These are phyloP conservation scores for Polytolypa hystricis DNA, from an alignment of 2,329 filamentous ascomycete genomes.

Conservation along the genomic window DNA sequence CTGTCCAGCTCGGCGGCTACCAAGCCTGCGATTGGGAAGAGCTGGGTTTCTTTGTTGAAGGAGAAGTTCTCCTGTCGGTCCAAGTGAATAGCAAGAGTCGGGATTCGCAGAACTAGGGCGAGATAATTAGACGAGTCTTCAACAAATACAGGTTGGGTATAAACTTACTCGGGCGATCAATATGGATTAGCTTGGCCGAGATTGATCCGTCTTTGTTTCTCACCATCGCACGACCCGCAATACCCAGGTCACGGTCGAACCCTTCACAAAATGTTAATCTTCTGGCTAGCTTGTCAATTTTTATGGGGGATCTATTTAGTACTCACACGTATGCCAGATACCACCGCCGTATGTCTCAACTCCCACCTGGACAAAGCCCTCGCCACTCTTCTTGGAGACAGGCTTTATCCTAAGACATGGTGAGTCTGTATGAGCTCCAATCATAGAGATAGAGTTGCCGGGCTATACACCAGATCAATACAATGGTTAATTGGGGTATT, in stretches of 20 bases:
- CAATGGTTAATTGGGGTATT: neutral
- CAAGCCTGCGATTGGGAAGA: slow-evolving; percentile 86
- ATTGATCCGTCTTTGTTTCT: slow-evolving; percentile 62
- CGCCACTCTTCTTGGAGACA: slow-evolving; percentile 74
- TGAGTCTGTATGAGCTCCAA: slow-evolving; percentile 94
- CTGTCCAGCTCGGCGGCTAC: slow-evolving; percentile 81
- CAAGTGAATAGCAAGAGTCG: slow-evolving; percentile 87
- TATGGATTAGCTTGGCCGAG: slow-evolving; percentile 74
- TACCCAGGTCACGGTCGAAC: slow-evolving; percentile 90
- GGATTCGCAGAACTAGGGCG: slow-evolving; percentile 62
- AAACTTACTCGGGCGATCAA: slow-evolving; percentile 61
- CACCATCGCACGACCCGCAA: slow-evolving; percentile 81
- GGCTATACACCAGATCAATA: slow-evolving; percentile 65
- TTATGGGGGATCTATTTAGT: neutral
- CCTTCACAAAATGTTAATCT: slow-evolving; percentile 27
- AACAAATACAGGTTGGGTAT: neutral
- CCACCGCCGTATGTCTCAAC: slow-evolving; percentile 96
- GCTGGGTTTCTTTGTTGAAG: slow-evolving; percentile 93
- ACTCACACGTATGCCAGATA: slow-evolving; percentile 78
- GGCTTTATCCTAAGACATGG: slow-evolving; percentile 88
- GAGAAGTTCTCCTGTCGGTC: slow-evolving; percentile 76
- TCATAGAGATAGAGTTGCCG: slow-evolving; percentile 81
- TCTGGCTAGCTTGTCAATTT: slow-evolving; percentile 10
- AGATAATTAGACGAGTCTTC: neutral
- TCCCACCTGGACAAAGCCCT: slow-evolving; percentile 85